Percentiles rank a stretch among this genome's conserved stretches.
Evolutionary conservation across 208 protist species (phyloP).

Genomic region (Leishmania arabica): DNA sequence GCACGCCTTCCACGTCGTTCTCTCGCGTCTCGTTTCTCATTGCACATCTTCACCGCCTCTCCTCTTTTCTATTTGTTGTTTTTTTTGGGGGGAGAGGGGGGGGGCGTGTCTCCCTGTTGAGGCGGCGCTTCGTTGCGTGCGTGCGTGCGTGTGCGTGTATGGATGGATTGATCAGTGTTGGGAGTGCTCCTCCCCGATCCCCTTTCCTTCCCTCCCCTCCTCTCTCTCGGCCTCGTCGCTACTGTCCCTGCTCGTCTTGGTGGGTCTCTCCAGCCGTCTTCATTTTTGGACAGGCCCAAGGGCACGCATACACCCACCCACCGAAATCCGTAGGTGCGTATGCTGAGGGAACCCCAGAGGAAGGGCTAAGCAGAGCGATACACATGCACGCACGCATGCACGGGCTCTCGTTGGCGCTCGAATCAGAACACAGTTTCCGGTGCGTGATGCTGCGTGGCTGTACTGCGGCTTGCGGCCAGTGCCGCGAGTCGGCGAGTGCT

Average conservation of each 20-base stretch:
- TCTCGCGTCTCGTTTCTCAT: not conserved
- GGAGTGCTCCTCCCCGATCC: not conserved
- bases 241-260: not conserved
- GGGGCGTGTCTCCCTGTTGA: not conserved
- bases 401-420: not conserved
- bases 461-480: not conserved
- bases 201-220: not conserved
- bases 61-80: not conserved
- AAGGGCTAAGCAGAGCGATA: not conserved
- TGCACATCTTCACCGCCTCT: not conserved
- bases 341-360: too few relatives aligned
- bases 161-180: not conserved
- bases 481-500: not conserved
- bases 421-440: not conserved
- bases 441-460: constrained; percentile 2
- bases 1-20: not conserved
- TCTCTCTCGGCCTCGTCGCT: not conserved
- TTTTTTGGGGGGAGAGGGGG: not conserved
- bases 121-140: too few relatives aligned
- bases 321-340: not conserved
- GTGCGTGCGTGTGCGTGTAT: not conserved
- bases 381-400: not conserved
- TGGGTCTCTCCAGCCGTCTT: not conserved
- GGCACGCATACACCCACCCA: not conserved
- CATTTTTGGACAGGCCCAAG: not conserved